Evolutionary conservation across 2,329 filamentous ascomycete species (phyloP).

Genomic region (Fusarium heterosporum): DNA sequence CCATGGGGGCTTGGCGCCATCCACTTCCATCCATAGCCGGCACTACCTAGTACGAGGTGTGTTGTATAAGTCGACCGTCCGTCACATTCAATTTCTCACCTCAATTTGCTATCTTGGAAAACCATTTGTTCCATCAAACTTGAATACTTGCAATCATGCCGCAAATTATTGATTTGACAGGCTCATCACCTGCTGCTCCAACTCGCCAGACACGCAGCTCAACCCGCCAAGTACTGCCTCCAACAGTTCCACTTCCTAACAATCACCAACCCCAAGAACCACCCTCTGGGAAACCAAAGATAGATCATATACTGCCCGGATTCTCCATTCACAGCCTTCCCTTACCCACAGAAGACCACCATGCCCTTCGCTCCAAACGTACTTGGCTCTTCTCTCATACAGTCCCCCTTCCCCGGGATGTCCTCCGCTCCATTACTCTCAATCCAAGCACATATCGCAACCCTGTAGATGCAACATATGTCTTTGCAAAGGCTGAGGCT

Average conservation of each 20-base stretch:
- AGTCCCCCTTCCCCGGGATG: constrained; percentile 25
- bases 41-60: too few species aligned
- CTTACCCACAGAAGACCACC: background rate
- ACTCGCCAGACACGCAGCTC: constrained; percentile 32
- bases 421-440: background rate
- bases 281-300: constrained; percentile 5
- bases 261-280: background rate
- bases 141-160: constrained; percentile 8
- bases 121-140: background rate
- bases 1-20: constrained; percentile 1
- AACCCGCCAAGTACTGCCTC: constrained; percentile 8
- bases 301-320: background rate
- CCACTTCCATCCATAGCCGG: background rate
- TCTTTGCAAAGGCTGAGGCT: constrained; percentile 63
- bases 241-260: background rate
- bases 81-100: background rate
- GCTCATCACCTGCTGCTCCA: background rate
- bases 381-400: constrained; percentile 39
- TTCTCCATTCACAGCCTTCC: background rate
- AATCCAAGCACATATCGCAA: constrained; percentile 8
- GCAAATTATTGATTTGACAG: background rate
- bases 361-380: constrained; percentile 26
- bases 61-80: constrained; percentile 3
- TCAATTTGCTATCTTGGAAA: background rate
- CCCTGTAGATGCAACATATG: constrained; percentile 50